A percentile compares a stretch with the other conserved stretches of the same genome.
Conservation (phyloP, 2,329 filamentous ascomycete species). For the Penicillium sp. region DNA sequence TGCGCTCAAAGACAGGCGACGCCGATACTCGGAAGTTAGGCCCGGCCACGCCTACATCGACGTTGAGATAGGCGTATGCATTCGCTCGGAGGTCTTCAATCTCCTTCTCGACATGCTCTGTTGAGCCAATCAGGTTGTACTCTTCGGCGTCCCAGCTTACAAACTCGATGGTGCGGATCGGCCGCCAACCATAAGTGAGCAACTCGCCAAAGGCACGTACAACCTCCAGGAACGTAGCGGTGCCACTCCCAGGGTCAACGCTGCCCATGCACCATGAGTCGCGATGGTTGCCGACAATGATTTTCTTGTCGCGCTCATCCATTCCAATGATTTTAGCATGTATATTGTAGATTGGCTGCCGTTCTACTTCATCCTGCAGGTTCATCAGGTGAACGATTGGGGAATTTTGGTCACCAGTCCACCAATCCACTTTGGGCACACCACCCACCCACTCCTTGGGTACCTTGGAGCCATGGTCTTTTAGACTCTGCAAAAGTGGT, state of each 20-base stretch:
- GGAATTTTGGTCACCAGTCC: constrained; percentile 74
- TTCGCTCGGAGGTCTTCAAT: constrained; percentile 70
- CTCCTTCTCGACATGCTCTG: constrained; percentile 89
- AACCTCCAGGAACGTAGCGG: constrained; percentile 87
- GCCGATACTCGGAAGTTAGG: constrained; percentile 73
- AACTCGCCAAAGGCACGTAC: constrained; percentile 82
- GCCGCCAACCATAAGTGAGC: constrained; percentile 76
- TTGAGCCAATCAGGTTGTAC: constrained; percentile 92
- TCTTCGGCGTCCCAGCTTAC: constrained; percentile 94
- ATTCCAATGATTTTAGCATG: constrained; percentile 81
- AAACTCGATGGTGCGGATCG: constrained; percentile 92
- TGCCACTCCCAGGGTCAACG: constrained; percentile 81
- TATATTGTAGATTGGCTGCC: constrained; percentile 90
- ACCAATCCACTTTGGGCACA: constrained; percentile 80
- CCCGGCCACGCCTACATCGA: constrained; percentile 80
- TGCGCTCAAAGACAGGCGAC: constrained; percentile 74
- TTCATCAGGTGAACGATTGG: constrained; percentile 82
- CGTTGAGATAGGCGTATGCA: constrained; percentile 86
- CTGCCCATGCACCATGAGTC: constrained; percentile 92
- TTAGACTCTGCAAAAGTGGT: constrained; percentile 71
- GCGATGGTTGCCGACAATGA: constrained; percentile 90
- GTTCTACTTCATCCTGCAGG: constrained; percentile 77
- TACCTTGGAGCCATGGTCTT: constrained; percentile 71
- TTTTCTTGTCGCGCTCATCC: constrained; percentile 78
- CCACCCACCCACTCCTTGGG: constrained; percentile 74